Percentiles rank a stretch among this genome's conserved stretches.
These are phyloP conservation scores for Leccinum variicolor DNA, from an alignment of 768 basidiomycete species.

Conservation along the genomic window DNA sequence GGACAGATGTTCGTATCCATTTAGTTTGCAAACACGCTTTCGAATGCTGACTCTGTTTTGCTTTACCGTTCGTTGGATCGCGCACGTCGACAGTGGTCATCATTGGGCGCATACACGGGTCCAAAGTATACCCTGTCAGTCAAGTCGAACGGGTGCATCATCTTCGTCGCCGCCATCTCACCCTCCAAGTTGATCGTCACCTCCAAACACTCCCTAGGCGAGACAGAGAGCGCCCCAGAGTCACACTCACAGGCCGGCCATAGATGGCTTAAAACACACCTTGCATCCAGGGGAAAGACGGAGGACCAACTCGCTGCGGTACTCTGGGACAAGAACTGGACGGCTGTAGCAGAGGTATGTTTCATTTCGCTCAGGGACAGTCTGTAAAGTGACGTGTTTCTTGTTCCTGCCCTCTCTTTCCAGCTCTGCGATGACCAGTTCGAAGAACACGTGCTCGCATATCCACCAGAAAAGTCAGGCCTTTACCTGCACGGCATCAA, in stretches of 20 bases:
- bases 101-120: constrained; percentile 63
- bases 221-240: constrained; percentile 35
- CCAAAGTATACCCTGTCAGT: constrained; percentile 83
- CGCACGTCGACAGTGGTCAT: constrained; percentile 59
- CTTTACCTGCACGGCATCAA: constrained; percentile 94
- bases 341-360: constrained; percentile 86
- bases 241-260: constrained; percentile 86
- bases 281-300: constrained; percentile 50
- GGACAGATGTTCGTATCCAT: constrained; percentile 71
- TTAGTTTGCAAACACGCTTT: background rate
- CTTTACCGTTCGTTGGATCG: background rate
- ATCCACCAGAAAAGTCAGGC: constrained; percentile 78
- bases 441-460: constrained; percentile 93
- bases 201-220: constrained; percentile 89
- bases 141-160: constrained; percentile 97
- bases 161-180: constrained; percentile 87
- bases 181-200: constrained; percentile 74
- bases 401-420: background rate
- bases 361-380: background rate
- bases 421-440: constrained; percentile 97
- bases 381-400: background rate
- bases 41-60: background rate
- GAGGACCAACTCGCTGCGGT: constrained; percentile 69
- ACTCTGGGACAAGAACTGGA: constrained; percentile 83
- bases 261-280: constrained; percentile 72